Evolutionary conservation across 352 stramenopile genomes (phyloP).

Genomic region (Globisporangium nodosum): DNA sequence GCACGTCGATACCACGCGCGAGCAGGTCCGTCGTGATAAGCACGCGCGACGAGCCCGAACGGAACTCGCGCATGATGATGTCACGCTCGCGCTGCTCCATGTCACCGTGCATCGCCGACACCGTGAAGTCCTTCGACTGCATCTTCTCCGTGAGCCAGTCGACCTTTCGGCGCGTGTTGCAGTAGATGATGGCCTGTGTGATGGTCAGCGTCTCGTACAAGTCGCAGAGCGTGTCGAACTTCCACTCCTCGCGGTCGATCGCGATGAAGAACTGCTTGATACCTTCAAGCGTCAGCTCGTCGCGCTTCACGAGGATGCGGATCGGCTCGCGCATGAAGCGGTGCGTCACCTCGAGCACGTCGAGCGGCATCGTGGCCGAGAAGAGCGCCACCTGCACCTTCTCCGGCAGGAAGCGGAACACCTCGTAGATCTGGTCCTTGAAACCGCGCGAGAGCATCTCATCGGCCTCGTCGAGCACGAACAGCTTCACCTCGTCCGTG

Average conservation of each 20-base stretch:
- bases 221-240: constrained; percentile 99
- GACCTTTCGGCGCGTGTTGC: constrained; percentile 99
- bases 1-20: constrained; percentile 99
- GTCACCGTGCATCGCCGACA: constrained; percentile 99
- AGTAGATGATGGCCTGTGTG: constrained; percentile 99
- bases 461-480: constrained; percentile 99
- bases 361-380: constrained; percentile 98
- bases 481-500: constrained; percentile 95
- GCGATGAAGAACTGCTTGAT: constrained; percentile 99
- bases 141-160: constrained; percentile 99
- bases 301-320: constrained; percentile 99
- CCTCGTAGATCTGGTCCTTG: constrained; percentile 99
- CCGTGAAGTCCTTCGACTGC: constrained; percentile 98
- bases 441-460: constrained; percentile 99
- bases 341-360: constrained; percentile 98
- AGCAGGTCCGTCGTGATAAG: constrained; percentile 99
- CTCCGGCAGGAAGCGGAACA: constrained; percentile 99
- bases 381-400: constrained; percentile 98
- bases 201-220: constrained; percentile 99
- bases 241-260: constrained; percentile 99
- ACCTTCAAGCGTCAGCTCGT: constrained; percentile 99
- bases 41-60: constrained; percentile 97
- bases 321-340: constrained; percentile 99
- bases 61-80: constrained; percentile 99
- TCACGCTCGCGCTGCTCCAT: constrained; percentile 99